Evolutionary conservation across 176 grass and related monocot species (phyloP), one percentile per base, ranked within the genome.

Genomic region (Aegilops tauschii): DNA sequence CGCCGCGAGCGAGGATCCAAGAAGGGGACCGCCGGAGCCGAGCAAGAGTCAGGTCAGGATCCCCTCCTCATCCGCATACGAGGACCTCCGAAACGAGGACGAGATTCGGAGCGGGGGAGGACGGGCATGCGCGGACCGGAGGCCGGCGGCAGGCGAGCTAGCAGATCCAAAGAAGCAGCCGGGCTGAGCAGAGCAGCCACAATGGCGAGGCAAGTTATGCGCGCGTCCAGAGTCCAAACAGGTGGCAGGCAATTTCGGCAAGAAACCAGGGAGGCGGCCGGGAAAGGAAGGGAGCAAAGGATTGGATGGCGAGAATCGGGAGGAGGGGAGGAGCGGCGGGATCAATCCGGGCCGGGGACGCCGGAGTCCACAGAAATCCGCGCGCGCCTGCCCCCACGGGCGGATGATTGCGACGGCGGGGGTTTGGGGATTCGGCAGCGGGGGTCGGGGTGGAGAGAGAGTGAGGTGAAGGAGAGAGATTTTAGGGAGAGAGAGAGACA

Each of bases 41-140:
- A 27, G 13, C 21, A 80, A 8, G 36, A 69, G 16, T 78, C 79
- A 90, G 66, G 16, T 78, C 79, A 90, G 66, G 73, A 64, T 9
- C 37, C 36, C 4, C 37, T 76, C 47, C 73, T 49, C 62, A 42
- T 87, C 81, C 6, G 42, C 40, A n/a, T 4, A 13, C 8, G n/a
- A 75, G 69, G 78, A 39, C 39, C 77, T 69, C 13, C 61, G 28
- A 52, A 52, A 76, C 73, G 2, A 70, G 34, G 20, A 4, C 3
- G 18, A 21, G 47, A 77, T 77, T 77, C 21, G 47, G 29, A 56
- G 47, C 74, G 27, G 47, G 28, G 30, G 47, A 76, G 45, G 27
- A 29, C 25, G 73, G 73, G 72, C 72, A 75, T 30, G 47, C 45
- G 50, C 73, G 73, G 44, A 12, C 73, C 13, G 25, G 42, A 20